phyloP scores from a whole-genome alignment of 371 early-diverging fungal species.

The Zychaea mexicana region DNA sequence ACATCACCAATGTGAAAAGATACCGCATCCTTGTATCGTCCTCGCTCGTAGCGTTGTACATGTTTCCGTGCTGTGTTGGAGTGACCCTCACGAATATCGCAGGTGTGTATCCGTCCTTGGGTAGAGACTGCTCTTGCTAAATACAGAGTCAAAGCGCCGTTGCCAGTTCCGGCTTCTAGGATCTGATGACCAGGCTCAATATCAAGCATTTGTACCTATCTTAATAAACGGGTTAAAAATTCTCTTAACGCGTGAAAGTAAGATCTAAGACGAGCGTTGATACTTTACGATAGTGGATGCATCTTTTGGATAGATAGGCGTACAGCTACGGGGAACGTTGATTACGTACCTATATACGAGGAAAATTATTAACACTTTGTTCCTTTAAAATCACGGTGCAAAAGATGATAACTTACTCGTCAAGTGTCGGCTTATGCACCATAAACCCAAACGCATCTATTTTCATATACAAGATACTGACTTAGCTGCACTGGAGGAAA shows the following conservation, averaged over 20 bases:
- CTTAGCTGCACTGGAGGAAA: background rate
- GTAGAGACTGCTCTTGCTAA: slow-evolving; percentile 64
- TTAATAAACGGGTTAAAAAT: background rate
- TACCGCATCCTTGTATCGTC: slow-evolving; percentile 48
- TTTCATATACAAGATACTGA: background rate
- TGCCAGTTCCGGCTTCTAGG: slow-evolving; percentile 80
- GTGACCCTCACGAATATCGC: slow-evolving; percentile 59
- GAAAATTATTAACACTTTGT: background rate
- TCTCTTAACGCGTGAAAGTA: too few relatives aligned
- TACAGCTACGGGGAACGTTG: slow-evolving; percentile 61
- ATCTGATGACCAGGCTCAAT: slow-evolving; percentile 63
- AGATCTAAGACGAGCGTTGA: background rate
- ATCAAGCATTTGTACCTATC: slow-evolving; percentile 62
- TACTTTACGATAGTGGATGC: slow-evolving; percentile 64
- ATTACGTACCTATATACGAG: slow-evolving; percentile 57
- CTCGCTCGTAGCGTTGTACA: slow-evolving; percentile 60
- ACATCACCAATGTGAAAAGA: slow-evolving; percentile 58
- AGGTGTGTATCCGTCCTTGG: slow-evolving; percentile 57
- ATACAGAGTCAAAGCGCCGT: slow-evolving; percentile 70
- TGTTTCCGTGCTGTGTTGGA: slow-evolving; percentile 57
- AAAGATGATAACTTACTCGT: slow-evolving; percentile 50
- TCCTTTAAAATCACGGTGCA: background rate
- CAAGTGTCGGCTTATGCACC: slow-evolving; percentile 70
- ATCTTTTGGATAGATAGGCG: slow-evolving; percentile 80
- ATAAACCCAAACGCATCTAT: slow-evolving; percentile 46